Evolutionary conservation across 768 basidiomycete species (phyloP).

Genomic region (Amanita pseudoporphyria): DNA sequence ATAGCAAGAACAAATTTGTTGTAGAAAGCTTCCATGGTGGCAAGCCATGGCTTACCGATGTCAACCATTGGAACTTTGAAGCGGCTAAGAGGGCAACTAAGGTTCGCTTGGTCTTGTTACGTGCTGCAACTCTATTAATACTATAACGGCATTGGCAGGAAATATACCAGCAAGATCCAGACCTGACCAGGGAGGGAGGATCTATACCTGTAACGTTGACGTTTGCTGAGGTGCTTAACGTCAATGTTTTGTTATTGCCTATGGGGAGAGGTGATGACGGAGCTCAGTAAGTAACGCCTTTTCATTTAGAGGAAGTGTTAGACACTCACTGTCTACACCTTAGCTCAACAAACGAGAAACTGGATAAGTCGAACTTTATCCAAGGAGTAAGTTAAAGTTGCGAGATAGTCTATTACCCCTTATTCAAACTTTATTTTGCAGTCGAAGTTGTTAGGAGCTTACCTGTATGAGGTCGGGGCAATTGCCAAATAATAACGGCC

Average conservation of each 20-base stretch:
- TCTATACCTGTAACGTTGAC: constrained; percentile 92
- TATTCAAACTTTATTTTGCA: constrained; percentile 15
- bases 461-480: constrained; percentile 64
- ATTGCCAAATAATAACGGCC: constrained; percentile 11
- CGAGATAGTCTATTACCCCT: neutral
- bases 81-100: constrained; percentile 84
- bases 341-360: constrained; percentile 91
- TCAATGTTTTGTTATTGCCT: constrained; percentile 83
- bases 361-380: constrained; percentile 85
- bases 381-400: constrained; percentile 47
- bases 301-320: neutral
- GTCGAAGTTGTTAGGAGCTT: constrained; percentile 73
- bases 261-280: constrained; percentile 96
- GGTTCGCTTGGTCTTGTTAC: constrained; percentile 23
- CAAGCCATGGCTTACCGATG: constrained; percentile 82
- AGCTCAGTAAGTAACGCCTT: constrained; percentile 56
- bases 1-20: constrained; percentile 71
- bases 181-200: constrained; percentile 86
- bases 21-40: constrained; percentile 73
- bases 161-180: constrained; percentile 70
- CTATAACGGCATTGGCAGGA: constrained; percentile 18
- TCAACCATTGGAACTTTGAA: constrained; percentile 88
- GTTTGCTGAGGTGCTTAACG: constrained; percentile 79
- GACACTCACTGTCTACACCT: neutral
- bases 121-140: constrained; percentile 16